Base-by-base conservation (phyloP, 305 asterid genomes). In the Rubia balearica region DNA sequence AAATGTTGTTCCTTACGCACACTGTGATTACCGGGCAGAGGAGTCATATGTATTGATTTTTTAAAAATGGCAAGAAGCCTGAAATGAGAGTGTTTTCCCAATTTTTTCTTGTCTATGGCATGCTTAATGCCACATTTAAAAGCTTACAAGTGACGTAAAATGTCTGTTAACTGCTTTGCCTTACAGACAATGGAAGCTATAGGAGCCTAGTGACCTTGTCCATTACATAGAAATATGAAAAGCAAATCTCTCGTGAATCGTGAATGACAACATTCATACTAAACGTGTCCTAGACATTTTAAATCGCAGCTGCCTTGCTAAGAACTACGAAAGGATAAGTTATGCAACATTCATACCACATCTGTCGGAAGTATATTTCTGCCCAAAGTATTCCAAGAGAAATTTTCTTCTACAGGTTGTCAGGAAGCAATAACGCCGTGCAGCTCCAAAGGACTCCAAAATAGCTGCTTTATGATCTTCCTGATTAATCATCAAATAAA, bases 351-450 rank as follows among this genome's bases (percentile, higher is more conserved):
- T 51, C 82, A 8, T 68, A 93, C 98, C 98, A 65, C 98, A 93
- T 51, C 74, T 81, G 75, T 81, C 85, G 48, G 83, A 77, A 67
- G 81, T 73, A 78, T 61, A 76, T 56, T 73, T 82, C 77, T 90
- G 95, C 61, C 97, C 97, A 76, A 93, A 93, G 83, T 93, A 93
- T 75, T 86, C 90, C 78, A 93, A 84, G 79, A 93, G 81, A 87
- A 69, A 89, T 79, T 89, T 88, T 83, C 98, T 88, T 86, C 98
- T 86, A 85, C 98, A 93, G 73, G 89, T 85, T 84, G 97, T 81
- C 83, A 77, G 85, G 84, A 80, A 79, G 87, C 96, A 93, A 76
- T 85, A 93, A 75, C 77, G 92, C 73, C 87, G 92, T 43, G 97
- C 98, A 51, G 95, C 89, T 61, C 66, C 72, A 79, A 84, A 83